These are phyloP conservation scores for Ocimum tenuiflorum DNA, from an alignment of 257 asterid species.

Conservation along the genomic window DNA sequence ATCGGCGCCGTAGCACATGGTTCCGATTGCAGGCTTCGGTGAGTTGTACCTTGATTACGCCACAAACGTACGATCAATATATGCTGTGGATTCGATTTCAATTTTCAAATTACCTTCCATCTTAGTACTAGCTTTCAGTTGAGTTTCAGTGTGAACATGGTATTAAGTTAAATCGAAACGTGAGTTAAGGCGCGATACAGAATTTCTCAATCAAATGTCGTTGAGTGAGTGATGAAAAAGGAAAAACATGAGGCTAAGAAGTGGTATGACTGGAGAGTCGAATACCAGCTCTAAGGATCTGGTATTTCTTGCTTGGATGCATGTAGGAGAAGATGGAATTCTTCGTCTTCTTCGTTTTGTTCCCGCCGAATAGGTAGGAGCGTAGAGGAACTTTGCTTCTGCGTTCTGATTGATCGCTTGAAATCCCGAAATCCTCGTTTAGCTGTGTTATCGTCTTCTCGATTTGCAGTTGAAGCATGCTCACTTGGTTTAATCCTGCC, in stretches of 20 bases:
- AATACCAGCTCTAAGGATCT: constrained; percentile 26
- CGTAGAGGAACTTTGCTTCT: constrained; percentile 37
- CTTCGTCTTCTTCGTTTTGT: constrained; percentile 41
- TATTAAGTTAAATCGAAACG: too few relatives aligned
- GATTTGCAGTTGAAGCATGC: constrained; percentile 35
- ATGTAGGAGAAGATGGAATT: constrained; percentile 38
- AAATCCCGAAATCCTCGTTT: constrained; percentile 39
- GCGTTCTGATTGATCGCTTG: constrained; percentile 20
- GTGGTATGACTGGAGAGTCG: constrained; percentile 14
- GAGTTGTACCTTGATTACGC: constrained; percentile 20
- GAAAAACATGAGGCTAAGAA: background rate
- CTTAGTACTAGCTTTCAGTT: too few relatives aligned
- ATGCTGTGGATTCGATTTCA: too few relatives aligned
- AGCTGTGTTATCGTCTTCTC: constrained; percentile 29
- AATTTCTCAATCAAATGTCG: too few relatives aligned
- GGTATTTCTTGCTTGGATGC: constrained; percentile 35
- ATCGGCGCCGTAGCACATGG: constrained; percentile 67
- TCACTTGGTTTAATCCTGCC: constrained; percentile 36
- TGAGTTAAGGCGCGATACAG: too few relatives aligned
- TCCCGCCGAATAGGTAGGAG: constrained; percentile 43
- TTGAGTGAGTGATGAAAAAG: too few relatives aligned
- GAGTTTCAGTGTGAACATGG: too few relatives aligned
- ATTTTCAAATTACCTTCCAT: too few relatives aligned
- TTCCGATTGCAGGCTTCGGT: constrained; percentile 6
- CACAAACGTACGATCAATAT: background rate